These are phyloP conservation scores for Astragalus membranaceus DNA, from an alignment of 306 rosid genomes.

Conservation along the genomic window DNA sequence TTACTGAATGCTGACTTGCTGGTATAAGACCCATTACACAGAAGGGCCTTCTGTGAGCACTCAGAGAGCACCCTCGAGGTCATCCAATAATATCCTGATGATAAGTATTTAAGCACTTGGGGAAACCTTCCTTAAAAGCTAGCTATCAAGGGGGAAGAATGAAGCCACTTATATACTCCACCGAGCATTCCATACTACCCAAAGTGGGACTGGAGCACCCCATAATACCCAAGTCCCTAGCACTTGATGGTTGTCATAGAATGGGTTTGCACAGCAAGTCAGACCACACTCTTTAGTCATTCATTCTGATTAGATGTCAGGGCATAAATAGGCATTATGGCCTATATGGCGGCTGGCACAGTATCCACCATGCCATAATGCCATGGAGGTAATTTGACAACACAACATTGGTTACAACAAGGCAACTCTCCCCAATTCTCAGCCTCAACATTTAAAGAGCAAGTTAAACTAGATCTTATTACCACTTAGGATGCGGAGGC, in stretches of 20 bases:
- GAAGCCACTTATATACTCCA: no score
- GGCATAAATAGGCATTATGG: not conserved
- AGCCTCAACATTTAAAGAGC: slow-evolving; percentile 10
- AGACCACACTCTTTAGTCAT: slow-evolving; percentile 5
- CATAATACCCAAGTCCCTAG: no score
- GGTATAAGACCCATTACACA: slow-evolving; percentile 5
- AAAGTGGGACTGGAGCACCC: no score
- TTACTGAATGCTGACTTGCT: not conserved
- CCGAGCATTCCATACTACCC: no score
- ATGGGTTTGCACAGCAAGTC: not conserved
- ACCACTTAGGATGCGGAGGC: slow-evolving; percentile 82
- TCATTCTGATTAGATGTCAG: not conserved
- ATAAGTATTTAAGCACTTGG: no score
- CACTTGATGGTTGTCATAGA: not conserved
- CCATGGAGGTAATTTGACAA: no score
- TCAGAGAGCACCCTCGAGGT: not conserved
- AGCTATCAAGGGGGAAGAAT: no score
- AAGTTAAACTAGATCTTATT: slow-evolving; percentile 14
- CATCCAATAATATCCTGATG: not conserved
- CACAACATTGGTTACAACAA: not conserved
- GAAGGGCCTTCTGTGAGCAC: not conserved
- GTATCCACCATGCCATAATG: no score
- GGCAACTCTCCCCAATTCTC: not conserved
- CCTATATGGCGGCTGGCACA: no score
- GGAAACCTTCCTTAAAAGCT: no score